Evolutionary conservation across 805 yeast genomes (phyloP).

Genomic region (Tetrapisispora arboricola): DNA sequence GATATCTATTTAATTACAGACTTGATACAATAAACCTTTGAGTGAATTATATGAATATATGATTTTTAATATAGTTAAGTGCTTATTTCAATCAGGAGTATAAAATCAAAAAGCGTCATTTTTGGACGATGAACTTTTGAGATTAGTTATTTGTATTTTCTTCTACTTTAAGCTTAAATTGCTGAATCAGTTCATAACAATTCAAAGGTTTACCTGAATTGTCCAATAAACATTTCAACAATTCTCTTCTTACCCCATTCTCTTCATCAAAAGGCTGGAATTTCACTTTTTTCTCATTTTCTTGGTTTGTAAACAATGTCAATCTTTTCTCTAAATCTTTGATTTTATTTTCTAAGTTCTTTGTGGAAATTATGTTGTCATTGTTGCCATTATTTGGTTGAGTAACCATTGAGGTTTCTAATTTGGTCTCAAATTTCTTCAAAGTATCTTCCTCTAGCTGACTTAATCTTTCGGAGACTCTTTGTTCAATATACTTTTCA

Average conservation of each 20-base stretch:
- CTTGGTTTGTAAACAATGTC: constrained; percentile 28
- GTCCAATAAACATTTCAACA: constrained; percentile 47
- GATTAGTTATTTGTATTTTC: background rate
- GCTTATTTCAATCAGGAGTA: no score
- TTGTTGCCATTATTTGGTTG: constrained; percentile 20
- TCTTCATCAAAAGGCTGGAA: constrained; percentile 18
- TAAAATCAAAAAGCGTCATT: no score
- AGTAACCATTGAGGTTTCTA: constrained; percentile 34
- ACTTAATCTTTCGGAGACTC: constrained; percentile 48
- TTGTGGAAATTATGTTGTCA: constrained; percentile 21
- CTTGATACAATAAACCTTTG: background rate
- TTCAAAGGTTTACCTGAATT: constrained; percentile 58
- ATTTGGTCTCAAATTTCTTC: constrained; percentile 40
- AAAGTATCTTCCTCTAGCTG: constrained; percentile 45
- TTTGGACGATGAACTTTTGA: background rate
- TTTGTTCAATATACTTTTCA: constrained; percentile 54
- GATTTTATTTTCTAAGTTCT: constrained; percentile 34
- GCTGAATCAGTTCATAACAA: constrained; percentile 73
- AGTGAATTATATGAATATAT: background rate
- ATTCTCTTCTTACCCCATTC: constrained; percentile 35
- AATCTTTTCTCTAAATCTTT: constrained; percentile 30
- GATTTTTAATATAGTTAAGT: no score
- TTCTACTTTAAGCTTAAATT: constrained; percentile 39
- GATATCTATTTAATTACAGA: background rate
- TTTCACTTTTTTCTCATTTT: constrained; percentile 15